Evolutionary conservation across 345 rosid genomes (phyloP).

Genomic region (Citropsis articulata): DNA sequence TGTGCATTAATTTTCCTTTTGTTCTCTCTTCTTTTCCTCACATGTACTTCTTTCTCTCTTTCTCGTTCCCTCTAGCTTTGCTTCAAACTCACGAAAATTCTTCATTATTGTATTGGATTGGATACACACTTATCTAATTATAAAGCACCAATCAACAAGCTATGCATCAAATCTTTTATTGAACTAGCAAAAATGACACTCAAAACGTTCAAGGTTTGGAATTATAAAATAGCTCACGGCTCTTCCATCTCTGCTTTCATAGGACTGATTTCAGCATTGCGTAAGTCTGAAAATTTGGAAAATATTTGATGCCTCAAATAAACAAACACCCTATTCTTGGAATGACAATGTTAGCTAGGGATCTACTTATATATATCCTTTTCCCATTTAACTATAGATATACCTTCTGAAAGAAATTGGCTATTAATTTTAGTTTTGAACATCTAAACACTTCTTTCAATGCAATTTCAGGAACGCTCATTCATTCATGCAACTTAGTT

Average conservation of each 20-base stretch:
- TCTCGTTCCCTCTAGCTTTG: constrained; percentile 10
- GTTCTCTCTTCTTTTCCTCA: constrained; percentile 4
- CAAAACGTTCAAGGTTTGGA: neutral
- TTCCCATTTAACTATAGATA: neutral
- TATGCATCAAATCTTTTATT: neutral
- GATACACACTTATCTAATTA: neutral
- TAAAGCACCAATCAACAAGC: neutral
- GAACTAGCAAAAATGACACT: neutral
- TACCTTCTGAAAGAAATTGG: neutral
- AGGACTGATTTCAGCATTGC: neutral
- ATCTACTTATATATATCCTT: neutral
- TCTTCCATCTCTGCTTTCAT: no score
- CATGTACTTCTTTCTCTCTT: constrained; percentile 4
- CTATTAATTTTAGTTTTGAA: no score
- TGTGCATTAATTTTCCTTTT: constrained; percentile 21
- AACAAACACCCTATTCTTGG: no score
- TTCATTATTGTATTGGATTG: constrained; percentile 10
- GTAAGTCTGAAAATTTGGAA: no score
- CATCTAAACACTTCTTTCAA: no score
- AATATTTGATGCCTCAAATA: no score
- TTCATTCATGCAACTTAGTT: neutral
- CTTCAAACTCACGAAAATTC: constrained; percentile 35
- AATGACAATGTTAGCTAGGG: no score
- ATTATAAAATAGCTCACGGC: neutral
- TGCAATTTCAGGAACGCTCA: no score